Base-by-base conservation (phyloP, 371 early-diverging fungal species). In the Nematocida ironsii region DNA sequence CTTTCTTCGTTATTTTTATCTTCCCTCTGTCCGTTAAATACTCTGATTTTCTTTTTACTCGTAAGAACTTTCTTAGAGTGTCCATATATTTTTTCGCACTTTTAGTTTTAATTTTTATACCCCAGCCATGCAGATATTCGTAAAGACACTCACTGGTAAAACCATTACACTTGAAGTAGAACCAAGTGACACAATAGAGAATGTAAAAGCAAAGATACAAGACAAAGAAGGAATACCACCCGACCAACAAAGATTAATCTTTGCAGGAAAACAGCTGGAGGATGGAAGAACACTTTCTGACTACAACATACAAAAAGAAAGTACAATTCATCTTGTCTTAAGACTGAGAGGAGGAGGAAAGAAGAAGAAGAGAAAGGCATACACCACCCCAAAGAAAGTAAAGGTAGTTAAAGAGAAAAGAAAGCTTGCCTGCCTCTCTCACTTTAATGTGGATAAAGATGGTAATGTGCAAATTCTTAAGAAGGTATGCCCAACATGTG, bases 221-320 rank as follows among this genome's bases (percentile, higher is more conserved):
- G 95, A 96, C 89, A 95, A 95, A 91, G 96, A 96, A 87, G 94
- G 93, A 84, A 98, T 97, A 88, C 96, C 97, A 74, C 97, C 97
- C 82, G 96, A 96, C 89, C 98, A 97, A 91, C 97, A 97, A 89
- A 94, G 97, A 85, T 91, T 97, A 84, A 98, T 98, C 88, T 97
- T 98, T 88, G 96, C 97, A 88, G 97, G 95, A 85, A 96, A 96
- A 91, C 97, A 97, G 90, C 92, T 98, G 9, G 91, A 92, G 83
- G 92, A 91, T 83, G 91, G 90, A 68, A 89, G 91, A 70, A 91
- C 91, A 7, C 86, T 92, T 9, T 83, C 61, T 50, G 85, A 84
- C 54, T 86, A 84, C 58, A 92, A 92, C 89, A 91, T 93, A 84
- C 92, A 92, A 91, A 89, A 92, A 92, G 95, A 95, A 89, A 94